These are phyloP conservation scores for Lachnellula arida DNA, from an alignment of 2,329 filamentous ascomycete genomes.

Conservation along the genomic window DNA sequence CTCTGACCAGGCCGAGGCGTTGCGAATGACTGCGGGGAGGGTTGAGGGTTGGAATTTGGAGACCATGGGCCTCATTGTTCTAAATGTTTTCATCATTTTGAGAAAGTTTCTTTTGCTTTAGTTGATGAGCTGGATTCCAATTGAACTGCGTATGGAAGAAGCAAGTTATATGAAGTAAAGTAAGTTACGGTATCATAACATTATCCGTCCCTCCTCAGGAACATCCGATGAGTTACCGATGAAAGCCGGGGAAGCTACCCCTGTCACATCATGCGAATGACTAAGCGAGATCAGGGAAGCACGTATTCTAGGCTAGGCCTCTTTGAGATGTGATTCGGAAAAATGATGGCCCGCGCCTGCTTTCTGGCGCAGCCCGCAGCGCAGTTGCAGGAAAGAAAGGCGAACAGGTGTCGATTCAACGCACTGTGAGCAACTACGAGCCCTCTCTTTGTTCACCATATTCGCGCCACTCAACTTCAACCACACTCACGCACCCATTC, in stretches of 20 bases:
- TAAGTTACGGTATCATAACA: too few relatives aligned
- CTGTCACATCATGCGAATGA: neutral
- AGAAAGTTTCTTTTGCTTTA: neutral
- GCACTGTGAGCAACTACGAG: slow-evolving; percentile 10
- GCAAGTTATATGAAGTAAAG: neutral
- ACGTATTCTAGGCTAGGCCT: neutral
- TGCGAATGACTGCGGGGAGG: slow-evolving; percentile 27
- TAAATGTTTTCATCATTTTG: slow-evolving; percentile 28
- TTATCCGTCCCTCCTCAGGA: neutral
- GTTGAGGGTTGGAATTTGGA: slow-evolving; percentile 27
- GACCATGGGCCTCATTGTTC: slow-evolving; percentile 27
- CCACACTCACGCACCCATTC: neutral
- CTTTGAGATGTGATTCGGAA: neutral
- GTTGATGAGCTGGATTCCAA: neutral
- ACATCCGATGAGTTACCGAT: slow-evolving; percentile 3
- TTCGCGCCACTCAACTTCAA: slow-evolving; percentile 7
- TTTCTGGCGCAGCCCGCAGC: slow-evolving; percentile 1
- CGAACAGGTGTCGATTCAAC: slow-evolving; percentile 17
- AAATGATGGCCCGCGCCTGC: neutral
- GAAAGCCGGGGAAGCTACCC: slow-evolving; percentile 13
- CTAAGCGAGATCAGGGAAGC: neutral
- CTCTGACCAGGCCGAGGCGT: slow-evolving; percentile 28
- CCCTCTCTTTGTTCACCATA: neutral
- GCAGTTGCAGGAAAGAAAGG: slow-evolving; percentile 1
- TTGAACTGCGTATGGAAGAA: neutral